A percentile compares a stretch with the other conserved stretches of the same genome.
Evolutionary conservation across 306 rosid genomes (phyloP).

Genomic region (Fragaria iinumae): DNA sequence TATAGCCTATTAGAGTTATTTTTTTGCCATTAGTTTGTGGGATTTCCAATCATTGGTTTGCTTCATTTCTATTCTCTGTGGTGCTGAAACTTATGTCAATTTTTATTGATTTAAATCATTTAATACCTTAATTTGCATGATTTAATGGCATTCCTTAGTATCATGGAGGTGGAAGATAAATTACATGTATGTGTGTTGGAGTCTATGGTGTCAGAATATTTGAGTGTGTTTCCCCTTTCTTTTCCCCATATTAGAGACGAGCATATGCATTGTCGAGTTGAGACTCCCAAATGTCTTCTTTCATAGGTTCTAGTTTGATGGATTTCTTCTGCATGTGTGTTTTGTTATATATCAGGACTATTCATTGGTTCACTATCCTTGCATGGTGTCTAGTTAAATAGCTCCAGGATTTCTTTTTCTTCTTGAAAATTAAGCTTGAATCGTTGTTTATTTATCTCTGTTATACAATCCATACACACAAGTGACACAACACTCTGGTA

Average conservation of each 20-base stretch:
- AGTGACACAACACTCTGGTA: neutral
- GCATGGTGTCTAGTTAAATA: neutral
- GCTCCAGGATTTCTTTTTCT: neutral
- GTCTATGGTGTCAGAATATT: neutral
- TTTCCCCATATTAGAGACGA: neutral
- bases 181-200: neutral
- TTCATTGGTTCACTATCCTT: neutral
- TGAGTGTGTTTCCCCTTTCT: neutral
- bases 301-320: neutral
- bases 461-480: neutral
- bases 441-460: neutral
- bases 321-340: neutral
- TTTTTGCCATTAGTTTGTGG: constrained; percentile 1
- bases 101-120: neutral
- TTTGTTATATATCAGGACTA: neutral
- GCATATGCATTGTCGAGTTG: neutral
- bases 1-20: neutral
- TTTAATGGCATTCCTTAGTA: neutral
- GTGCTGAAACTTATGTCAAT: neutral
- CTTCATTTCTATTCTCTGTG: neutral
- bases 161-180: neutral
- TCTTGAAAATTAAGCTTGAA: neutral
- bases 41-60: neutral
- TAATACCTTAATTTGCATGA: neutral
- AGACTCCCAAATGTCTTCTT: neutral